Evolutionary conservation across 805 yeast species (phyloP), one percentile per base, ranked within the genome.

Genomic region (Suhomyces sp.): DNA sequence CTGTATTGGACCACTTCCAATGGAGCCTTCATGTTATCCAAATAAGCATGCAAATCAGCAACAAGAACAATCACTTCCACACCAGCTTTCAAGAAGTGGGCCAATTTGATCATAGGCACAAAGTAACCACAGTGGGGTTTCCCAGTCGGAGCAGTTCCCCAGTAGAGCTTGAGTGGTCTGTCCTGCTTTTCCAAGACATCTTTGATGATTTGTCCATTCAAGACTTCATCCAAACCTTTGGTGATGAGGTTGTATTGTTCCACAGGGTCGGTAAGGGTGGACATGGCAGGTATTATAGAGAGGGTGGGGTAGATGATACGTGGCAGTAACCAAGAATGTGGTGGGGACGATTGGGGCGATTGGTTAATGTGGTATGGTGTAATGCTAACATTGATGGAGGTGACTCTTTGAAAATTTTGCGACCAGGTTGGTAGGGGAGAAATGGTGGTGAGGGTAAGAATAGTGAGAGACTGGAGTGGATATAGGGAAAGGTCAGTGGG

Each of bases 121-220:
- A 93, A 88, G 74, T 93, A 93, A 34, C 98, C 99, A 70, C 97
- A 90, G 67, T 93, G 99, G 28, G 98, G 96, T 65, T 79, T 86
- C 35, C 99, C 99, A 4, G 99, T 93, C 42, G 99, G 98, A 6
- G 99, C 99, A 14, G 98, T 90, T 48, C 99, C 99, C 98, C 97
- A 93, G 78, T 93, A 93, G 54, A 93, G 66, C 54, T 79, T 84
- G 48, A 95, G 63, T 10, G 93, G 86, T 51, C 95, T 79, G 51
- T 87, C 78, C 54, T 87, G 83, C 36, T 76, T 81, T 56, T 85
- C 93, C 42, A 90, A 69, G 21, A 88, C 79, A 55, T 88, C 76
- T 56, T 84, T 84, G 63, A 91, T 86, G 63, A 88, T 87, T 61
- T 85, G 90, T 25, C 79, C 82, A 60, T 91, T 88, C 41, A 93